These are phyloP conservation scores for Leptomonas seymouri DNA, from an alignment of 208 protist genomes.

Conservation along the genomic window DNA sequence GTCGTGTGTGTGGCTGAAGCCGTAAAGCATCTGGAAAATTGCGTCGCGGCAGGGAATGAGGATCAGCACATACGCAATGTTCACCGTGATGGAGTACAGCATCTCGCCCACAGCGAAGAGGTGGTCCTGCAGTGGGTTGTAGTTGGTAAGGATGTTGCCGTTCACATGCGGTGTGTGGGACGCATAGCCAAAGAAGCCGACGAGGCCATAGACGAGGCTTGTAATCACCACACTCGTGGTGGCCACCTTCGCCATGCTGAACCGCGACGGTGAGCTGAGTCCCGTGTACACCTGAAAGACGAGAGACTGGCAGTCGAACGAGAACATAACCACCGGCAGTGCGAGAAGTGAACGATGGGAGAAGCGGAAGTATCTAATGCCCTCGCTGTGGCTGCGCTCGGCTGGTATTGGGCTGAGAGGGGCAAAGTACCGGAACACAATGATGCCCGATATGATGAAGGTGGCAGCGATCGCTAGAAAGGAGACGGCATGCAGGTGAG, in stretches of 20 bases:
- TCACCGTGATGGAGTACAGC: slow-evolving; percentile 62
- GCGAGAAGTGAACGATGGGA: slow-evolving; percentile 42
- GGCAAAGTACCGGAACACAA: slow-evolving; percentile 66
- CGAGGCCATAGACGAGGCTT: slow-evolving; percentile 48
- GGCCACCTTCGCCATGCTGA: slow-evolving; percentile 60
- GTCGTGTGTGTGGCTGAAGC: slow-evolving; percentile 53
- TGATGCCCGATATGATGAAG: slow-evolving; percentile 56
- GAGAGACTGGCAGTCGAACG: slow-evolving; percentile 76
- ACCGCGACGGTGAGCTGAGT: slow-evolving; percentile 31
- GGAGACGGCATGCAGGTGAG: slow-evolving; percentile 51
- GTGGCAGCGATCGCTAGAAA: slow-evolving; percentile 55
- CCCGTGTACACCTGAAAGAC: slow-evolving; percentile 67
- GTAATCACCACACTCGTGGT: slow-evolving; percentile 56
- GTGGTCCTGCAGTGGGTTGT: slow-evolving; percentile 55
- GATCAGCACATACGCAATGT: slow-evolving; percentile 66
- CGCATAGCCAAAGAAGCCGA: slow-evolving; percentile 72
- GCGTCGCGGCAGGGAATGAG: slow-evolving; percentile 70
- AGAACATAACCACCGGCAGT: slow-evolving; percentile 74
- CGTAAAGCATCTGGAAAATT: slow-evolving; percentile 57
- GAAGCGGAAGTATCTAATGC: slow-evolving; percentile 47
- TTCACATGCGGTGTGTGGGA: slow-evolving; percentile 50
- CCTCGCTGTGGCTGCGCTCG: slow-evolving; percentile 6
- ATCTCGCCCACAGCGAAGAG: slow-evolving; percentile 50
- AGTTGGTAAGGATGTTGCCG: slow-evolving; percentile 77
- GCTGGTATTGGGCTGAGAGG: slow-evolving; percentile 22